These are phyloP conservation scores for Pseudotsuga menziesii DNA, from an alignment of 75 land plant genomes.

Conservation along the genomic window DNA sequence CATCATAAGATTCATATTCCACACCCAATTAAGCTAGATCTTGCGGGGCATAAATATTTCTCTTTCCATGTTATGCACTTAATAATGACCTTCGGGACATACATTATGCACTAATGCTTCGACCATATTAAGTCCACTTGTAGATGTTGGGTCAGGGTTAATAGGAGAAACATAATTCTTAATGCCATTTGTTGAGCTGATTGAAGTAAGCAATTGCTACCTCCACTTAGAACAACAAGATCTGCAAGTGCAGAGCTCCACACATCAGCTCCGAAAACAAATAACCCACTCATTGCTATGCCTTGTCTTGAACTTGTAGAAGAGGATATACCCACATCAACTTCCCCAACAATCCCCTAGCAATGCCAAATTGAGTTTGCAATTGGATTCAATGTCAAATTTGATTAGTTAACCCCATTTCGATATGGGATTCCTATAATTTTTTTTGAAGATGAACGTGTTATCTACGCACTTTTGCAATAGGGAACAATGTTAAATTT, in stretches of 20 bases:
- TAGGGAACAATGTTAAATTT: no score
- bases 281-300: constrained; percentile 25
- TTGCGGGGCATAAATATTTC: neutral
- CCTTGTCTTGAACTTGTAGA: constrained; percentile 32
- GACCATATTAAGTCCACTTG: constrained; percentile 71
- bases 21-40: neutral
- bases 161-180: constrained; percentile 14
- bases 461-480: no score
- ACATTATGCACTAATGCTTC: constrained; percentile 63
- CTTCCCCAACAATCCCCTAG: constrained; percentile 3
- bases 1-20: neutral
- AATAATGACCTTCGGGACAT: neutral
- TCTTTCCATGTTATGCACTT: neutral
- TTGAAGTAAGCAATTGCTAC: constrained; percentile 14
- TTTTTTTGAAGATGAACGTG: no score
- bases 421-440: no score
- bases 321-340: constrained; percentile 42
- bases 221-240: constrained; percentile 47
- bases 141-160: constrained; percentile 6
- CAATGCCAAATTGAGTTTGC: constrained; percentile 15
- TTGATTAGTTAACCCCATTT: constrained; percentile 3
- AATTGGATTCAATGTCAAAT: constrained; percentile 1
- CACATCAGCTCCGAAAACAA: constrained; percentile 44
- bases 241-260: constrained; percentile 91
- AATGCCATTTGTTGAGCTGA: constrained; percentile 19